Base-by-base conservation (phyloP, 371 early-diverging fungal species). In the Actinomortierella ambigua region DNA sequence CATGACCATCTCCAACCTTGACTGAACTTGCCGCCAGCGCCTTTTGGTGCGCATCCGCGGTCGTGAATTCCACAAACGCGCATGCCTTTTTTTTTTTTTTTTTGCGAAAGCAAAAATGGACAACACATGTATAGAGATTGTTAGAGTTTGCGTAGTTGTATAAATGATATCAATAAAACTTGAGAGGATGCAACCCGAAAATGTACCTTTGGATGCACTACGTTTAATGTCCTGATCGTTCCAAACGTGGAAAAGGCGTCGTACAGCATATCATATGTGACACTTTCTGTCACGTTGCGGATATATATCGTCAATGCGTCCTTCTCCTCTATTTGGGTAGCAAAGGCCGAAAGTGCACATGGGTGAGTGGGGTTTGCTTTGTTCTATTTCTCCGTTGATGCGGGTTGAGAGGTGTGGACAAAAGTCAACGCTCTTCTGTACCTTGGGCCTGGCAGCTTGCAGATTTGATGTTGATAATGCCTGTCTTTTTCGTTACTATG, bases 171-270 rank as follows among this genome's bases (percentile, higher is more conserved):
- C n/a, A n/a, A n/a, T n/a, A 17, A n/a, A n/a, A n/a, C 34, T 6
- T 34, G 11, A 34, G 34, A 11, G 34, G 4, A n/a, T n/a, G 18
- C 47, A 4, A 6, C 11, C 34, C 11, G 11, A 6, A 34, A 6
- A 34, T 34, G 34, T 34, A 59, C 69, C 55, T 64, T 69, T 20
- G 61, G 55, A 29, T 63, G 61, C 34, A 69, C 69, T 0, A 61
- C 55, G 24, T 58, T 61, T 22, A 65, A 48, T 6, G 65, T 57
- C n/a, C 65, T 47, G 41, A 64, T 64, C 27, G 54, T 61, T 1
- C 61, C 70, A 59, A 64, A 69, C 20, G 17, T 55, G n/a, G 58
- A 69, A 41, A 69, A 65, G 5, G 65, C 70, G 1, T 64, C 58
- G 42, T 69, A 47, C 29, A 69, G 61, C 70, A 64, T 61, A 8